Evolutionary conservation across 768 basidiomycete genomes (phyloP).

Genomic region (Russula sp.): DNA sequence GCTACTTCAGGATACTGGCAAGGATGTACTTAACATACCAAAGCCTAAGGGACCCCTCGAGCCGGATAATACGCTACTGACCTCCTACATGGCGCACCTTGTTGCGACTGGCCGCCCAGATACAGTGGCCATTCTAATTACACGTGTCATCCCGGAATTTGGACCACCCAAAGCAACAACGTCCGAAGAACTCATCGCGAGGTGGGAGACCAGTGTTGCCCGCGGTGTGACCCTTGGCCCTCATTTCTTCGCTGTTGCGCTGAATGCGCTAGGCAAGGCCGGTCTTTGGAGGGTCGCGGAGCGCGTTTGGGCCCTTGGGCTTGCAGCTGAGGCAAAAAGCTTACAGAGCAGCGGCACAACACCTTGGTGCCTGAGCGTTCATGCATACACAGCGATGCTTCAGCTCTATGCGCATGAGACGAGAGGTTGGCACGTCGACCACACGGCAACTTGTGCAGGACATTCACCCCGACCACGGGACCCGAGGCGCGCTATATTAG

Average conservation of each 20-base stretch:
- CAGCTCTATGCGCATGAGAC: slow-evolving; percentile 47
- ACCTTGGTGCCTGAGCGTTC: slow-evolving; percentile 60
- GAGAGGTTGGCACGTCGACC: slow-evolving; percentile 24
- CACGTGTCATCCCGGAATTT: slow-evolving; percentile 50
- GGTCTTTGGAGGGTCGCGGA: slow-evolving; percentile 50
- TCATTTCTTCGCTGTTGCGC: slow-evolving; percentile 46
- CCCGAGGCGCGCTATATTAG: background rate
- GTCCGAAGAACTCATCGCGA: background rate
- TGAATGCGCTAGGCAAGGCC: slow-evolving; percentile 54
- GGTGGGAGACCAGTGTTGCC: slow-evolving; percentile 1
- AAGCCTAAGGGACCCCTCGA: slow-evolving; percentile 15
- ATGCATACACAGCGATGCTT: slow-evolving; percentile 69
- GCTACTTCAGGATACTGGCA: background rate
- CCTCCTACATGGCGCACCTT: slow-evolving; percentile 46
- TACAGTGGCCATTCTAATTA: slow-evolving; percentile 41
- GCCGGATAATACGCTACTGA: slow-evolving; percentile 42
- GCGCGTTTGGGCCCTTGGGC: slow-evolving; percentile 56
- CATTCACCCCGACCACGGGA: background rate
- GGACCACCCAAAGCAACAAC: slow-evolving; percentile 15
- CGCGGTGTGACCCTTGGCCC: slow-evolving; percentile 41
- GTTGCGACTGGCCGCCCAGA: slow-evolving; percentile 41
- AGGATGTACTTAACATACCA: slow-evolving; percentile 20
- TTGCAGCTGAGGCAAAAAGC: slow-evolving; percentile 46
- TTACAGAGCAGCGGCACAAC: slow-evolving; percentile 33
- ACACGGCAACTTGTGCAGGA: background rate